Evolutionary conservation across 257 asterid species (phyloP).

Genomic region (Petunia axillaris): DNA sequence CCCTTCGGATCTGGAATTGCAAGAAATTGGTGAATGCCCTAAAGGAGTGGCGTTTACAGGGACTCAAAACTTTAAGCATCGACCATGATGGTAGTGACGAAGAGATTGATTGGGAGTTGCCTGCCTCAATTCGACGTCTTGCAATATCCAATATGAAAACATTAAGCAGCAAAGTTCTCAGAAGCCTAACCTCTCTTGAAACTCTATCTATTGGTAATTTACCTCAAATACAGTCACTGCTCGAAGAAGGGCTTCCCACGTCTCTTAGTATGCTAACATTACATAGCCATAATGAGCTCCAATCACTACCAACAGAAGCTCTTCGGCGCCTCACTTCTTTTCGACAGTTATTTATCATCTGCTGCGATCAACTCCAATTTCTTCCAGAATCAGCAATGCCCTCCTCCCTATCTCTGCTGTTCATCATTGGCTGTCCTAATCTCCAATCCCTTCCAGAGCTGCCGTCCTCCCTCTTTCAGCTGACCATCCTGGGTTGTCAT

Average conservation of each 20-base stretch:
- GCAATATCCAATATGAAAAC: rapidly evolving
- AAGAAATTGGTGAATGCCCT: background rate
- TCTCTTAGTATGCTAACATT: background rate
- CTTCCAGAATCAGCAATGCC: no score
- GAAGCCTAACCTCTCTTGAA: background rate
- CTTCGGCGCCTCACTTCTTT: slow-evolving; percentile 18
- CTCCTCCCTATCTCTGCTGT: no score
- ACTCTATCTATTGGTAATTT: rapidly evolving
- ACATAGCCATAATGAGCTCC: background rate
- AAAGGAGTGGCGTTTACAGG: background rate
- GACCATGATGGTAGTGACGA: rapidly evolving
- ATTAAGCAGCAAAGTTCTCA: background rate
- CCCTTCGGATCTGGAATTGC: rapidly evolving
- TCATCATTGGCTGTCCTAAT: background rate
- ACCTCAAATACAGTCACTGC: background rate
- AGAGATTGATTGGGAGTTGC: background rate
- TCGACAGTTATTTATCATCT: background rate
- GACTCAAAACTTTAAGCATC: rapidly evolving
- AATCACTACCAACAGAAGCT: background rate
- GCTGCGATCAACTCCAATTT: no score
- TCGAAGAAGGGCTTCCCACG: background rate
- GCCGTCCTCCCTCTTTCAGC: background rate
- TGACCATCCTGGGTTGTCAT: background rate
- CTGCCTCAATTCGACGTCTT: background rate
- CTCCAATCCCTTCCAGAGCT: background rate